Conservation (phyloP, 192 early-diverging fungal species). For the Chytriomyces confervae region DNA sequence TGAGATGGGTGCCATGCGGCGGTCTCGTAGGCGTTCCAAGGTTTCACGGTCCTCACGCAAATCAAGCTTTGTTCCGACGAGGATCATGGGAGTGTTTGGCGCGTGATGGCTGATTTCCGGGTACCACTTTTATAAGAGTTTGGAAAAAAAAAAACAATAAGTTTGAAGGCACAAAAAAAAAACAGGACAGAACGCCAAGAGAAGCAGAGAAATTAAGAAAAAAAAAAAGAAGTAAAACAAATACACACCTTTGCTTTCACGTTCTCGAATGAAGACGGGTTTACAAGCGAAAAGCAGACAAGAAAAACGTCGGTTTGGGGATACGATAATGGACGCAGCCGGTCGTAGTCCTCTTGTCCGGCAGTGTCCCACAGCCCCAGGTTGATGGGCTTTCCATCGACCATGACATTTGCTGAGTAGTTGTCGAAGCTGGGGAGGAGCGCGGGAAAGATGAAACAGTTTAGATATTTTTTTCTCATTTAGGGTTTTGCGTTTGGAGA, state of each 20-base stretch:
- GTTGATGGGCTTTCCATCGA: conserved; percentile 98
- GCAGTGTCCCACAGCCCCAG: conserved; percentile 98
- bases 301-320: conserved; percentile 99
- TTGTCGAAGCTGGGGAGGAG: conserved; percentile 83
- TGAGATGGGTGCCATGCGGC: conserved; percentile 85
- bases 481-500: conserved; percentile 9
- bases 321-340: conserved; percentile 95
- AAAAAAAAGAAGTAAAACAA: conserved; percentile 3
- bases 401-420: conserved; percentile 99
- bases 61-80: conserved; percentile 98
- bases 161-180: background rate
- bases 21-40: conserved; percentile 85
- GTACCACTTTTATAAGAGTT: conserved; percentile 71
- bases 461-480: background rate
- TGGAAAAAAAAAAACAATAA: background rate
- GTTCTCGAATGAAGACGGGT: conserved; percentile 96
- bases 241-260: conserved; percentile 85
- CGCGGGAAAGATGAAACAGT: background rate
- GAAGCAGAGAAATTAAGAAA: background rate
- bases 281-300: conserved; percentile 96
- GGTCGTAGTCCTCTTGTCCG: conserved; percentile 99
- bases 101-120: conserved; percentile 96
- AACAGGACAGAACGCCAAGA: too few species aligned
- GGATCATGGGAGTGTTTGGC: conserved; percentile 88
- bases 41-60: conserved; percentile 91